Conservation (phyloP, 768 basidiomycete species). For the Stropharia rugosoannulata region DNA sequence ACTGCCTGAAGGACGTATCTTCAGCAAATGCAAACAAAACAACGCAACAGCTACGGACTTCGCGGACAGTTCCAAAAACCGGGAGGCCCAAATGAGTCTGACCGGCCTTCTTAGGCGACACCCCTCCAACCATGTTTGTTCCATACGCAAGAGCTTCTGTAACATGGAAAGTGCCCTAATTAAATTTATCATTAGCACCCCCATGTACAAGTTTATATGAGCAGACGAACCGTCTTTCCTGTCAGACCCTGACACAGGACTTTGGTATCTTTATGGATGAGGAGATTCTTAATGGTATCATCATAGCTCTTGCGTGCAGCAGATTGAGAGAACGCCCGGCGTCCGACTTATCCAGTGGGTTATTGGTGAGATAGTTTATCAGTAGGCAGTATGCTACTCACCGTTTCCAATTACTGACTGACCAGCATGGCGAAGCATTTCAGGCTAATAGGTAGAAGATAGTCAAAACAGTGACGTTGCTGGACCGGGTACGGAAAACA, state of each 20-base stretch:
- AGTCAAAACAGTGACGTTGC: slow-evolving; percentile 5
- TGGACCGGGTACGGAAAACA: not conserved
- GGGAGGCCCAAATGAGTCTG: slow-evolving; percentile 94
- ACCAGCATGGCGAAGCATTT: slow-evolving; percentile 63
- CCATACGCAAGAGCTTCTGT: slow-evolving; percentile 93
- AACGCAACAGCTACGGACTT: slow-evolving; percentile 48
- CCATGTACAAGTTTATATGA: not conserved
- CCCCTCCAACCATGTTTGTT: slow-evolving; percentile 97
- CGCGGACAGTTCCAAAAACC: slow-evolving; percentile 88
- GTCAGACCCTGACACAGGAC: slow-evolving; percentile 92
- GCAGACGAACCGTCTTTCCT: slow-evolving; percentile 81
- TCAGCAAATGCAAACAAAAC: not conserved
- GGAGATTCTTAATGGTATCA: slow-evolving; percentile 87
- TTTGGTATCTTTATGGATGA: slow-evolving; percentile 92
- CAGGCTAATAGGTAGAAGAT: slow-evolving; percentile 9
- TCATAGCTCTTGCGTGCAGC: slow-evolving; percentile 76
- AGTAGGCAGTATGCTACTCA: slow-evolving; percentile 26
- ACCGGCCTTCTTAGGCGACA: slow-evolving; percentile 95
- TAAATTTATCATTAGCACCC: not conserved
- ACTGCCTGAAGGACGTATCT: slow-evolving; percentile 63
- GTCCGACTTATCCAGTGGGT: slow-evolving; percentile 43
- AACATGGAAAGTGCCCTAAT: slow-evolving; percentile 93
- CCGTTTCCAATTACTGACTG: slow-evolving; percentile 54
- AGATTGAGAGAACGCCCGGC: slow-evolving; percentile 82
- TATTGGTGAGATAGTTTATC: not conserved